Evolutionary conservation across 345 rosid genomes (phyloP).

Genomic region (Dipteronia sinensis): DNA sequence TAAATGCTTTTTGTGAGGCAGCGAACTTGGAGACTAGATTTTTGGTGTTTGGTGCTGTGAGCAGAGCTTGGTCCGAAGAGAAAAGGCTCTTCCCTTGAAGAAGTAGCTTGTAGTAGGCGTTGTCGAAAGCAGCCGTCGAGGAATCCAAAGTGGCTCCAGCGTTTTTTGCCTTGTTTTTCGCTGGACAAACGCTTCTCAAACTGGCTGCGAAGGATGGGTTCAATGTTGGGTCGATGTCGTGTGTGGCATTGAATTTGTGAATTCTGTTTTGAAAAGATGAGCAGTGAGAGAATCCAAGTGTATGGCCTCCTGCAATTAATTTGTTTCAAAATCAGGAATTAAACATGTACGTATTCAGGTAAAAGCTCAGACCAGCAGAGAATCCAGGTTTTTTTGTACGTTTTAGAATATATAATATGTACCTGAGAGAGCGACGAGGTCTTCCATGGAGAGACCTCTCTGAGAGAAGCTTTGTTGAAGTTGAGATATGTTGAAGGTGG

Average conservation of each 20-base stretch:
- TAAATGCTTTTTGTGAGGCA: conserved; percentile 43
- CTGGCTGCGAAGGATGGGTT: conserved; percentile 63
- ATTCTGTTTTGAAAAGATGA: conserved; percentile 84
- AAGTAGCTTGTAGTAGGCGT: conserved; percentile 67
- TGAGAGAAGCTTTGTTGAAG: conserved; percentile 75
- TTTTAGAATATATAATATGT: neutral
- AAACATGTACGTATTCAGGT: neutral
- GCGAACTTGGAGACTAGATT: conserved; percentile 62
- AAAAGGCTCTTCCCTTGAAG: conserved; percentile 68
- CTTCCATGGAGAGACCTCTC: conserved; percentile 69
- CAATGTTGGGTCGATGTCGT: conserved; percentile 65
- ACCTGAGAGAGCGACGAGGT: conserved; percentile 87
- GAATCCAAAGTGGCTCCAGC: conserved; percentile 68
- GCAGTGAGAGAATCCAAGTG: conserved; percentile 87
- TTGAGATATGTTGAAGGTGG: conserved; percentile 70
- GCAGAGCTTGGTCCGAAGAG: conserved; percentile 85
- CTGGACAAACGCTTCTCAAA: conserved; percentile 52
- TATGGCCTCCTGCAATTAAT: conserved; percentile 65
- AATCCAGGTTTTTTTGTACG: neutral
- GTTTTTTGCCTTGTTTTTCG: conserved; percentile 58
- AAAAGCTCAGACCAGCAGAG: neutral
- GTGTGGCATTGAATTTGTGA: conserved; percentile 63
- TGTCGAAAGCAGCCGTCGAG: conserved; percentile 51
- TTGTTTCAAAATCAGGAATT: no score
- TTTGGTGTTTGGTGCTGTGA: conserved; percentile 44